phyloP scores from a whole-genome alignment of 2,329 filamentous ascomycete genomes.

The Aspergillus bombycis region DNA sequence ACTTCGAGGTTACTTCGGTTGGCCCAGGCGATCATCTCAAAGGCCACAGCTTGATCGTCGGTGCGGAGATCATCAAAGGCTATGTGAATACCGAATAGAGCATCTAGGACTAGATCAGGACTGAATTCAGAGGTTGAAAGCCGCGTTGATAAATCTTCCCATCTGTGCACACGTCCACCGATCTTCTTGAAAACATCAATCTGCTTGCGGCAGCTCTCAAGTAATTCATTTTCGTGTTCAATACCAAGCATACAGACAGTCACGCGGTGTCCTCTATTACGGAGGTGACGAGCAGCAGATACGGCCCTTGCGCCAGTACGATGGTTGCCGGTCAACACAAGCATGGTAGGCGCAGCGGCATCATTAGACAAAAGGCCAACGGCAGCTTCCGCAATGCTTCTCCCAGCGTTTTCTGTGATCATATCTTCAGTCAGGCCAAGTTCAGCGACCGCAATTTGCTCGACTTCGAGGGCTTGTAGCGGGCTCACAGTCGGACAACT shows the following conservation, averaged over 20 bases:
- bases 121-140: constrained; percentile 60
- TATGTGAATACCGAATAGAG: constrained; percentile 81
- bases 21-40: constrained; percentile 90
- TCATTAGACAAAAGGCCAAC: constrained; percentile 68
- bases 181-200: constrained; percentile 82
- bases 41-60: constrained; percentile 79
- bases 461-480: constrained; percentile 86
- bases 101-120: constrained; percentile 84
- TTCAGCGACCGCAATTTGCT: constrained; percentile 86
- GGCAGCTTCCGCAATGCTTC: constrained; percentile 79
- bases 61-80: constrained; percentile 86
- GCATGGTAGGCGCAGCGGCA: constrained; percentile 59
- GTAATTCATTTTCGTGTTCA: constrained; percentile 77
- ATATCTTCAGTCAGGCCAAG: constrained; percentile 85
- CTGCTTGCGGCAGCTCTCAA: constrained; percentile 80
- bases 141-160: constrained; percentile 59
- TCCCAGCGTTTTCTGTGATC: constrained; percentile 87
- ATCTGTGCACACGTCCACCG: constrained; percentile 71
- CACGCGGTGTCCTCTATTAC: constrained; percentile 79
- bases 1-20: constrained; percentile 84
- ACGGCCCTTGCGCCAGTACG: constrained; percentile 83
- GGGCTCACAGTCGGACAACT: constrained; percentile 64
- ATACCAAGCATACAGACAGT: constrained; percentile 83
- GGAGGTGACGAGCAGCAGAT: constrained; percentile 81
- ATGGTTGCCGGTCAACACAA: constrained; percentile 94